A percentile compares a stretch with the other conserved stretches of the same genome.
Conservation (phyloP, 257 asterid species). For the Ajuga chamaepitys region DNA sequence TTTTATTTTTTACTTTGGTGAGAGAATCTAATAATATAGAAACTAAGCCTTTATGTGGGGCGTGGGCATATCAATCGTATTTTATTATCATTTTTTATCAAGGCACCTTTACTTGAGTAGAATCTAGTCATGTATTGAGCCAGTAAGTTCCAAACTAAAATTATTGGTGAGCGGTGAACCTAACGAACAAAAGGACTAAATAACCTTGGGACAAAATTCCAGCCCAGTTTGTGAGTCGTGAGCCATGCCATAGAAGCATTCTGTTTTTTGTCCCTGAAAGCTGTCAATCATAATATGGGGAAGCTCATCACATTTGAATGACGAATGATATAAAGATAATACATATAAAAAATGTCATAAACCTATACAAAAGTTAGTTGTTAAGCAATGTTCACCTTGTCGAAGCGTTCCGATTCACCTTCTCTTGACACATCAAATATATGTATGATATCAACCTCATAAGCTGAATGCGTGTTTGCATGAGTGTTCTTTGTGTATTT, state of each 20-base stretch:
- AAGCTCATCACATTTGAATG: constrained; percentile 9
- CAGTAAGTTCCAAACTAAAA: too few relatives aligned
- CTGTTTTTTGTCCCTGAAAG: constrained; percentile 53
- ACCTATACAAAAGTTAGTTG: not conserved
- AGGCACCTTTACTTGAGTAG: too few relatives aligned
- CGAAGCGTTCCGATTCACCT: constrained; percentile 64
- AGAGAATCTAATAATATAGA: too few relatives aligned
- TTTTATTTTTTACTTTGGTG: too few relatives aligned
- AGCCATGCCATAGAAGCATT: constrained; percentile 98
- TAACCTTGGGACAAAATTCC: constrained; percentile 95
- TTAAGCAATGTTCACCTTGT: constrained; percentile 39
- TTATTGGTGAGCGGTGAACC: too few relatives aligned
- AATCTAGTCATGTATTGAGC: too few relatives aligned
- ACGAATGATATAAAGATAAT: not conserved
- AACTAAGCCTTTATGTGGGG: too few relatives aligned
- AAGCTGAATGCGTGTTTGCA: constrained; percentile 76
- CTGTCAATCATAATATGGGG: constrained; percentile 31
- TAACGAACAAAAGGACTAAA: too few relatives aligned
- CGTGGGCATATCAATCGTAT: too few relatives aligned
- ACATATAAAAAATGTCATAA: not conserved
- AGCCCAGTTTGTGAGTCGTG: constrained; percentile 91
- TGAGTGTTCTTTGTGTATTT: constrained; percentile 78
- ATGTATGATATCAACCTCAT: constrained; percentile 61
- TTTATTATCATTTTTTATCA: too few relatives aligned
- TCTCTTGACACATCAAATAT: constrained; percentile 74